Base-by-base conservation (phyloP, 768 basidiomycete genomes). In the Termitomyces sp. region DNA sequence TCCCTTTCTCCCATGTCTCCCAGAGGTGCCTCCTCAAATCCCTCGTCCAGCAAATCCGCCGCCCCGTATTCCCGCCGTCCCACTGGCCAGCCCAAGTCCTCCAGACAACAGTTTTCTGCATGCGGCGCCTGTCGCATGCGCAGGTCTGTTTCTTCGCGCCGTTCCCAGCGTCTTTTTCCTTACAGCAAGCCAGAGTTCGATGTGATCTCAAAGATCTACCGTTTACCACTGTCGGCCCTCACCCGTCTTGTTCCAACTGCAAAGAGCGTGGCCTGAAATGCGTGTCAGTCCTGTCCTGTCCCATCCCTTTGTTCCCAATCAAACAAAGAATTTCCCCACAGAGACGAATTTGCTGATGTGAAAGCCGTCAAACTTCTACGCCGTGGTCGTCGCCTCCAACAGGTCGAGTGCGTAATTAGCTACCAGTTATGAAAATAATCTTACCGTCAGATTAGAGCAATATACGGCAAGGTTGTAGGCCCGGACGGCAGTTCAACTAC, bases 41-140 rank as follows among this genome's bases (percentile, higher is more conserved):
- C 76, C 9, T 64, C 75, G 26, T 67, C 71, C 46, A 42, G 66
- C 24, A 72, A 73, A 56, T 60, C 72, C 28, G 69, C 73, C 37
- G 64, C 77, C 31, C 77, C 75, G 33, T 79, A 78, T 68, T 70
- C 73, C 15, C 82, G 85, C 39, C 79, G 85, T 22, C 70, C 81
- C 8, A 64, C 79, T 4, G 78, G 77, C n/a, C 82, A 86, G 56
- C 83, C 88, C 55, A 91, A 91, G 69, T 89, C 90, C 29, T 81
- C 85, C 2, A 76, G 90, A 60, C 87, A 90, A 65, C 91, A 96
- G 64, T 92, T 92, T 72, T 90, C 89, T n/a, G 94, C 94, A 8
- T 96, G 94, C 69, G 92, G 92, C 57, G 92, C 92, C 31, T 97
- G 94, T 72, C 85, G 92, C 59, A 91, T 91, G 85, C 74, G 94